Conservation (phyloP, 2,329 filamentous ascomycete genomes). For the Penicillium sp. region DNA sequence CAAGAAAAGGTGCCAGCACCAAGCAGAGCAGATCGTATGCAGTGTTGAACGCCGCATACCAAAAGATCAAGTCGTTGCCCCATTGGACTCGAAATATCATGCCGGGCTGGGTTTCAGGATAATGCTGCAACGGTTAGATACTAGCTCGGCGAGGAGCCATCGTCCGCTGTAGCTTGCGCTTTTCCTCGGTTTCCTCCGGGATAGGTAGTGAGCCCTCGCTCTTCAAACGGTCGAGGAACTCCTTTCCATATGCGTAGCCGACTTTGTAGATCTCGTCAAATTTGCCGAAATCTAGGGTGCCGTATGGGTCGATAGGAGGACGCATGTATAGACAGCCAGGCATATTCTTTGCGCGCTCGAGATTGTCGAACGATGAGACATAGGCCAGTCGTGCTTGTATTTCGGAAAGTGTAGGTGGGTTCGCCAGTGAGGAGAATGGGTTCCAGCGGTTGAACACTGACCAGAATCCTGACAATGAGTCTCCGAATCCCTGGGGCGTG, state of each 20-base stretch:
- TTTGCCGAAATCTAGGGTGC: slow-evolving; percentile 92
- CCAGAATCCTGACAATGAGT: slow-evolving; percentile 94
- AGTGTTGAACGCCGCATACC: not conserved
- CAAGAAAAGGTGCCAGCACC: not conserved
- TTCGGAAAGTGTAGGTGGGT: slow-evolving; percentile 90
- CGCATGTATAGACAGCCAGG: slow-evolving; percentile 95
- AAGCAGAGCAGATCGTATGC: not conserved
- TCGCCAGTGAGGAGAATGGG: slow-evolving; percentile 81
- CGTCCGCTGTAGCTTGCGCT: slow-evolving; percentile 72
- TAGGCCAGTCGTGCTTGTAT: slow-evolving; percentile 95
- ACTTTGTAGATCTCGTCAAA: slow-evolving; percentile 96
- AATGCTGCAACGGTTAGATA: slow-evolving; percentile 47
- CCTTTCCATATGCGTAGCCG: slow-evolving; percentile 81
- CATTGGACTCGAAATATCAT: not conserved
- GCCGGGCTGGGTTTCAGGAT: not conserved
- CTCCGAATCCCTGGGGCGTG: slow-evolving; percentile 87
- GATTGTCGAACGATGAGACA: slow-evolving; percentile 88
- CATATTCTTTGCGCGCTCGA: slow-evolving; percentile 88
- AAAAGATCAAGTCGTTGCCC: not conserved
- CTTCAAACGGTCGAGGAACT: slow-evolving; percentile 73
- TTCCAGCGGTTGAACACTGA: slow-evolving; percentile 96
- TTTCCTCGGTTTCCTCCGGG: slow-evolving; percentile 71
- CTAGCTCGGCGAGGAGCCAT: slow-evolving; percentile 78
- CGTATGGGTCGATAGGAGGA: slow-evolving; percentile 88
- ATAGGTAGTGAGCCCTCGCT: slow-evolving; percentile 74